Percentiles rank a stretch among this genome's conserved stretches.
Evolutionary conservation across 805 yeast species (phyloP).

Genomic region (Peterozyma toletana): DNA sequence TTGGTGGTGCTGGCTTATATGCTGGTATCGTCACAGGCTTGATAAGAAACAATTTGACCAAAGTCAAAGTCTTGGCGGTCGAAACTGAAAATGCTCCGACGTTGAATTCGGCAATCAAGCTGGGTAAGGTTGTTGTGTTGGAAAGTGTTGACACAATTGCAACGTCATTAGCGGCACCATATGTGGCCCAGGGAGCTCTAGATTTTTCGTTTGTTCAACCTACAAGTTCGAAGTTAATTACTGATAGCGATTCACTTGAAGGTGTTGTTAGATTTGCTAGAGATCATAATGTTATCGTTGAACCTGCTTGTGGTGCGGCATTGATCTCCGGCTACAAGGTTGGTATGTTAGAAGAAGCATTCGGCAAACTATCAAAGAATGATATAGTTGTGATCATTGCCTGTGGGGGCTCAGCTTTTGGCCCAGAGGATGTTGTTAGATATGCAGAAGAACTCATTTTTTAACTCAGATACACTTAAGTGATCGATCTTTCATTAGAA

Average conservation of each 20-base stretch:
- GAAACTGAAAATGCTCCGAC: conserved; percentile 64
- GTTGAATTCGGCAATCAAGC: conserved; percentile 40
- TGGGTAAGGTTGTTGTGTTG: conserved; percentile 35
- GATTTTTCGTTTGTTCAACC: conserved; percentile 33
- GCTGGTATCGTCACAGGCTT: conserved; percentile 44
- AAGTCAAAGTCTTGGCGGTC: conserved; percentile 36
- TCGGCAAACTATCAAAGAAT: conserved; percentile 25
- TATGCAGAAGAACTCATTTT: too few relatives aligned
- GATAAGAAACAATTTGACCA: conserved; percentile 20
- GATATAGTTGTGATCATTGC: conserved; percentile 45
- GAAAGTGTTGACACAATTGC: conserved; percentile 46
- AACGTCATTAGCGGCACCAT: conserved; percentile 55
- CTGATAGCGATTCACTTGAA: conserved; percentile 49
- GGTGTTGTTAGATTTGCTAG: conserved; percentile 44
- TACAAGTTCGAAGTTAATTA: conserved; percentile 33
- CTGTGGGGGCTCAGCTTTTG: conserved; percentile 38
- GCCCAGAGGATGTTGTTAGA: not conserved
- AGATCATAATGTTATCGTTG: conserved; percentile 46
- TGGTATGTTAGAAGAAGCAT: conserved; percentile 18
- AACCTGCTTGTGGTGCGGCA: conserved; percentile 74
- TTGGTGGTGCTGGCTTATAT: conserved; percentile 54
- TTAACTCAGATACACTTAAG: too few relatives aligned
- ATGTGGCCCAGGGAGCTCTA: conserved; percentile 43
- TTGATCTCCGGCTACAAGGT: conserved; percentile 42
- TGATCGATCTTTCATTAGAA: too few relatives aligned